A percentile compares a stretch with the other conserved stretches of the same genome.
Conservation (phyloP, 768 basidiomycete species). For the Pluteus cervinus region DNA sequence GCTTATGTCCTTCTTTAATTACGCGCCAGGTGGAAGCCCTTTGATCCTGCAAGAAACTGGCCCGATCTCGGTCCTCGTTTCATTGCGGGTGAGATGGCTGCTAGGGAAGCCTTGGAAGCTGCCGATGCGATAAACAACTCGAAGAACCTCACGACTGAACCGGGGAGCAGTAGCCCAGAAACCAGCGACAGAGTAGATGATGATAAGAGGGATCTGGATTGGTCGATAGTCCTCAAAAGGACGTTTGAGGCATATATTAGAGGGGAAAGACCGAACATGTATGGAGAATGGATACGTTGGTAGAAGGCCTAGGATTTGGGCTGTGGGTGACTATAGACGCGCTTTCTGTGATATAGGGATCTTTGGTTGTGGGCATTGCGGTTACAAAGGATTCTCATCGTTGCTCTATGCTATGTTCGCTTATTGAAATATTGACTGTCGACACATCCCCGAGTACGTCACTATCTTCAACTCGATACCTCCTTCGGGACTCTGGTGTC, state of each 20-base stretch:
- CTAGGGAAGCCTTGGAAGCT: slow-evolving; percentile 34
- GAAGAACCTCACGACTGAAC: too few species aligned
- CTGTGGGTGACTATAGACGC: background rate
- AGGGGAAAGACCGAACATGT: slow-evolving; percentile 88
- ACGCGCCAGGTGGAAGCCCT: slow-evolving; percentile 80
- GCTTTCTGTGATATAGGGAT: slow-evolving; percentile 3
- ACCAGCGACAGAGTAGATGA: slow-evolving; percentile 35
- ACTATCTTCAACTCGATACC: too few species aligned
- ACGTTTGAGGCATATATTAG: slow-evolving; percentile 91
- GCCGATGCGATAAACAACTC: slow-evolving; percentile 1
- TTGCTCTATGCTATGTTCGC: too few species aligned
- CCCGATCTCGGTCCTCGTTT: slow-evolving; percentile 85
- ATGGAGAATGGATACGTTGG: slow-evolving; percentile 68
- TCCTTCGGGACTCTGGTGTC: too few species aligned
- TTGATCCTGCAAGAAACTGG: slow-evolving; percentile 82
- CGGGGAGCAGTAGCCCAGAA: too few species aligned
- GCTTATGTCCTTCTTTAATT: slow-evolving; percentile 1
- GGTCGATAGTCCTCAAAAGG: slow-evolving; percentile 87
- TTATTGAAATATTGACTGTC: too few species aligned
- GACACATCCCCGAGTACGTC: too few species aligned
- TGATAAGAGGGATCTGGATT: slow-evolving; percentile 76
- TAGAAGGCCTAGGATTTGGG: slow-evolving; percentile 6
- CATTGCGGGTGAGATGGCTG: slow-evolving; percentile 62
- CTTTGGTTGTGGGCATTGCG: too few species aligned
- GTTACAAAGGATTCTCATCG: too few species aligned